Evolutionary conservation across 1,139 yeast genomes (phyloP), one percentile per base, ranked within the genome.

Genomic region (Sugiyamaella paludigena): DNA sequence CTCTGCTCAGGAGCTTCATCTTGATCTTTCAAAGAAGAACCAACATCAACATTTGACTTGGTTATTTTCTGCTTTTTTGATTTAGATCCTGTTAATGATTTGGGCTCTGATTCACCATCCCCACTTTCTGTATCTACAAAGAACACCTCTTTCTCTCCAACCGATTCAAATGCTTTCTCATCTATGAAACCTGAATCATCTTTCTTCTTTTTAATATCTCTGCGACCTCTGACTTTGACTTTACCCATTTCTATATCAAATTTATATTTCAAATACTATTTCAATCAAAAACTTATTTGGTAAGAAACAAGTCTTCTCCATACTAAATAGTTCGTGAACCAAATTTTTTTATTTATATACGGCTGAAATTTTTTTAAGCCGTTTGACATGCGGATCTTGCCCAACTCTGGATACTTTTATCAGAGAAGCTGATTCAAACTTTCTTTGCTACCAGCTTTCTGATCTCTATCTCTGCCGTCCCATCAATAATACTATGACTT

Each of bases 221-320:
- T 30, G 26, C 58, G 46, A 26, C 59, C 58, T 36, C 60, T 42
- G 4, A 29, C 35, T 24, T 45, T 50, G 12, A 43, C 4, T 36
- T 36, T 38, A n/a, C 36, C 36, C 43, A 38, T 44, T 38, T 16
- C 9, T 3, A 19, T 19, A 19, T 19, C 24, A 19, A 19, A 19
- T 19, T 19, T 19, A 3, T 19, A 19, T 19, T 19, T 19, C 24
- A 19, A 19, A 19, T 19, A 5, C n/a, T n/a, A n/a, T n/a, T n/a
- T n/a, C n/a, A n/a, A n/a, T n/a, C n/a, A n/a, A n/a, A n/a, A n/a
- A n/a, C n/a, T n/a, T n/a, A 19, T 19, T 19, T 5, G 5, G 5
- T 19, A 19, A 19, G 24, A 19, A 19, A 19, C 24, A 19, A 19
- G 5, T 19, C 24, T 19, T 19, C 24, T 19, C 24, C 24, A 19